These are phyloP conservation scores for Neophaeococcomyces aloes DNA, from an alignment of 2,329 filamentous ascomycete genomes.

Conservation along the genomic window DNA sequence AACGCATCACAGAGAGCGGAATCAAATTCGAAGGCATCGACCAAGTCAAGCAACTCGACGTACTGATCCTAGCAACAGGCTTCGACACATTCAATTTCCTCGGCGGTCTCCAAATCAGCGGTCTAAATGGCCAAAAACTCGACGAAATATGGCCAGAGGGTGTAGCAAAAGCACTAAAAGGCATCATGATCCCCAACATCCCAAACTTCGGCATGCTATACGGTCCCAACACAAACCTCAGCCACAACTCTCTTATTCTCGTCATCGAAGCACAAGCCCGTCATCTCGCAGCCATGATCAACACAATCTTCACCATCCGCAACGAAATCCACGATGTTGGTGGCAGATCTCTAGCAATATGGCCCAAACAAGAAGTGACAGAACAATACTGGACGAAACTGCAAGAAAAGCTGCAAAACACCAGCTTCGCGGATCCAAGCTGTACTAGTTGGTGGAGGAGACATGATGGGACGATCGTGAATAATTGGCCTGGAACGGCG, in stretches of 20 bases:
- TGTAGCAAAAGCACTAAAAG: slow-evolving; percentile 36
- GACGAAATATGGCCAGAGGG: slow-evolving; percentile 38
- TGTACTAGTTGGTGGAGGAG: slow-evolving; percentile 50
- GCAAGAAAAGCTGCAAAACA: slow-evolving; percentile 28
- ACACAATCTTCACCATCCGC: slow-evolving; percentile 38
- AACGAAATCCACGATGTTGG: slow-evolving; percentile 31
- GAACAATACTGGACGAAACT: slow-evolving; percentile 10
- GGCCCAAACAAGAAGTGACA: slow-evolving; percentile 29
- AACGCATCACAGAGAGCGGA: slow-evolving; percentile 35
- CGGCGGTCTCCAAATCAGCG: slow-evolving; percentile 44
- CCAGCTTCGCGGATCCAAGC: slow-evolving; percentile 43
- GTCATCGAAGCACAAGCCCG: slow-evolving; percentile 50
- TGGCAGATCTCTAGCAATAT: slow-evolving; percentile 30
- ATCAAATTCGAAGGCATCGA: slow-evolving; percentile 37
- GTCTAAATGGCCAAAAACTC: slow-evolving; percentile 34
- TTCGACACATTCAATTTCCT: slow-evolving; percentile 51
- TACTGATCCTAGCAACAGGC: slow-evolving; percentile 49
- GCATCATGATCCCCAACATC: slow-evolving; percentile 40
- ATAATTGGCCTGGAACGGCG: slow-evolving; percentile 46
- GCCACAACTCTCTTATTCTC: slow-evolving; percentile 47
- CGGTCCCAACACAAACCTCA: slow-evolving; percentile 47
- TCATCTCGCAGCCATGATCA: slow-evolving; percentile 43
- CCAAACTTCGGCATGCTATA: slow-evolving; percentile 50
- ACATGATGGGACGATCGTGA: slow-evolving; percentile 43
- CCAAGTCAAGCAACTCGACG: slow-evolving; percentile 38